Conservation (phyloP, 169 alveolate genomes). For the Cryptosporidium xiaoi region DNA sequence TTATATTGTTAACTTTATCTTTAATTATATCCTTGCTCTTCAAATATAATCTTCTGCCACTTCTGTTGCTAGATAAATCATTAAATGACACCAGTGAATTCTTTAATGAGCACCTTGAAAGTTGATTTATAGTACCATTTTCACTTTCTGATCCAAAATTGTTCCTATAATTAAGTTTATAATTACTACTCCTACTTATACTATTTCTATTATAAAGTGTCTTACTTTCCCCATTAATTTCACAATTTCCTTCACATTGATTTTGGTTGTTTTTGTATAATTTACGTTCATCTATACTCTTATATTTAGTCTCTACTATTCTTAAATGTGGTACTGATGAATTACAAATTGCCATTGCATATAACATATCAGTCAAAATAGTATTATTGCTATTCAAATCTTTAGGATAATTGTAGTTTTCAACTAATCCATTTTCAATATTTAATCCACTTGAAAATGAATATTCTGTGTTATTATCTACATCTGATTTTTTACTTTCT, state of each 20-base stretch:
- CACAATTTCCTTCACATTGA: neutral
- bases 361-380: slow-evolving; percentile 41
- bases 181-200: neutral
- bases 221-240: neutral
- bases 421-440: no score
- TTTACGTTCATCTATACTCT: neutral
- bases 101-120: neutral
- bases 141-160: neutral
- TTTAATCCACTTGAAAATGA: neutral
- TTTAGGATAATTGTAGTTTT: neutral
- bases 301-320: neutral
- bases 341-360: slow-evolving; percentile 72
- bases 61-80: neutral
- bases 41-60: neutral
- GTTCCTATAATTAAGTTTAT: neutral
- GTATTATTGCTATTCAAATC: neutral
- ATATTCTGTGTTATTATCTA: neutral
- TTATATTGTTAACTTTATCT: neutral
- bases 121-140: neutral
- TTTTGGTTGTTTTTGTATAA: neutral
- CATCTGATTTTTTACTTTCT: neutral
- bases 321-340: slow-evolving; percentile 67
- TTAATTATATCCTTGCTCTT: neutral
- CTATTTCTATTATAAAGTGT: neutral
- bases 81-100: neutral